Evolutionary conservation across 225 moss, liverwort and hornwort genomes (phyloP).

Genomic region (Marchantia paleacea): DNA sequence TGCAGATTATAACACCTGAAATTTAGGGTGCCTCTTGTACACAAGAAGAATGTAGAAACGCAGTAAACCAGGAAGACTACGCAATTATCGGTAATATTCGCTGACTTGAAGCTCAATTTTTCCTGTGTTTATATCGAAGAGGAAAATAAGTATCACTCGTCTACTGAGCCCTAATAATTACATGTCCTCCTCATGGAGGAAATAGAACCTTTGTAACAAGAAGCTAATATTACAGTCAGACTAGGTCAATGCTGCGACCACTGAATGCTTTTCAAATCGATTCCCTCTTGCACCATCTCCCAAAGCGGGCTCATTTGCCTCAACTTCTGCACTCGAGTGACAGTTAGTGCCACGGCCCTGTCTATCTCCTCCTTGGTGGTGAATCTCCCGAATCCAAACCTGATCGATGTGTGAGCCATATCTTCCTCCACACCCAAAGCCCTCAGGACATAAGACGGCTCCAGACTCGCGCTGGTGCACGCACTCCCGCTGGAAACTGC

Average conservation of each 20-base stretch:
- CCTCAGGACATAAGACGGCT: slow-evolving; percentile 93
- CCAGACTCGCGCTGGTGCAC: slow-evolving; percentile 94
- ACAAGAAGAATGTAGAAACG: background rate
- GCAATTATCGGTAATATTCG: background rate
- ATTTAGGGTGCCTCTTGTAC: background rate
- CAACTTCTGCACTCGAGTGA: slow-evolving; percentile 81
- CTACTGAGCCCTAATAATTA: slow-evolving; percentile 19
- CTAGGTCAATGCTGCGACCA: slow-evolving; percentile 56
- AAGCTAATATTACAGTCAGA: slow-evolving; percentile 6
- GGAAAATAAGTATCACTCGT: background rate
- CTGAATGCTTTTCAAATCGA: slow-evolving; percentile 90
- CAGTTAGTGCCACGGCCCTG: slow-evolving; percentile 68
- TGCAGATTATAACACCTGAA: background rate
- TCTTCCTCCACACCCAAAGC: slow-evolving; percentile 95
- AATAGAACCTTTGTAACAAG: background rate
- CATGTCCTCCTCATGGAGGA: slow-evolving; percentile 1
- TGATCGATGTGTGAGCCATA: slow-evolving; percentile 96
- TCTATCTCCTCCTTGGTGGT: slow-evolving; percentile 84
- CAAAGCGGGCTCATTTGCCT: slow-evolving; percentile 93
- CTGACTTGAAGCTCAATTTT: background rate
- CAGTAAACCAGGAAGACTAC: background rate
- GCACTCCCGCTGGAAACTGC: slow-evolving; percentile 98
- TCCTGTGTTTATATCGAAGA: background rate
- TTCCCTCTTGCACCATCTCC: slow-evolving; percentile 99
- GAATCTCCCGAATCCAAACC: slow-evolving; percentile 94